Evolutionary conservation across 2,329 filamentous ascomycete genomes (phyloP).

Genomic region (Aureobasidium vineae): DNA sequence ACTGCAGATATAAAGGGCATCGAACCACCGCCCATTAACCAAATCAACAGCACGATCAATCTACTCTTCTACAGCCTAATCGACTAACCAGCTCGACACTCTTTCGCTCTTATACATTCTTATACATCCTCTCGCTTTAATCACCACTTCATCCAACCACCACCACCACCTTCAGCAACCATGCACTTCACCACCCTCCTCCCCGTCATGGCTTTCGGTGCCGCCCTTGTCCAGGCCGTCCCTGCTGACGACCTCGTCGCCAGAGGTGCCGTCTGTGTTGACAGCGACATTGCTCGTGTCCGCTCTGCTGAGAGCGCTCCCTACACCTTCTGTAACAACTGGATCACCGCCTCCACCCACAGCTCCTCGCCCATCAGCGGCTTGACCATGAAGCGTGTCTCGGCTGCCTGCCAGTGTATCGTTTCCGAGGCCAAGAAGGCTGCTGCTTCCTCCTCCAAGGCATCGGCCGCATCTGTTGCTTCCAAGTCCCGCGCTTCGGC

Average conservation of each 20-base stretch:
- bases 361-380: slow-evolving; percentile 10
- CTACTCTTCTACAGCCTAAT: slow-evolving; percentile 23
- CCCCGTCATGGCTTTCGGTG: slow-evolving; percentile 30
- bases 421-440: slow-evolving; percentile 24
- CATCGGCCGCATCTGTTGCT: not conserved
- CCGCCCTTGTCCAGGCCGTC: slow-evolving; percentile 17
- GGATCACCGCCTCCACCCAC: slow-evolving; percentile 18
- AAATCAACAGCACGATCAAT: slow-evolving; percentile 25
- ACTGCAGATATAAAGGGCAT: slow-evolving; percentile 18
- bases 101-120: slow-evolving; percentile 14
- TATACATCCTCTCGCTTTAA: slow-evolving; percentile 19
- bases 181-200: slow-evolving; percentile 34
- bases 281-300: slow-evolving; percentile 22
- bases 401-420: slow-evolving; percentile 26
- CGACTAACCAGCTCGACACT: slow-evolving; percentile 9
- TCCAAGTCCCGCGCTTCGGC: slow-evolving; percentile 13
- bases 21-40: slow-evolving; percentile 9
- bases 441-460: slow-evolving; percentile 20
- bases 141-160: slow-evolving; percentile 18
- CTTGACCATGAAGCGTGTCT: slow-evolving; percentile 27
- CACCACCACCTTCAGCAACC: slow-evolving; percentile 11
- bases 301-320: slow-evolving; percentile 13
- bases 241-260: slow-evolving; percentile 22
- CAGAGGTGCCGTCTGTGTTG: slow-evolving; percentile 22
- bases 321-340: slow-evolving; percentile 13